Percentiles rank a stretch among this genome's conserved stretches.
These are phyloP conservation scores for Claviceps citrina DNA, from an alignment of 2,329 filamentous ascomycete genomes.

Conservation along the genomic window DNA sequence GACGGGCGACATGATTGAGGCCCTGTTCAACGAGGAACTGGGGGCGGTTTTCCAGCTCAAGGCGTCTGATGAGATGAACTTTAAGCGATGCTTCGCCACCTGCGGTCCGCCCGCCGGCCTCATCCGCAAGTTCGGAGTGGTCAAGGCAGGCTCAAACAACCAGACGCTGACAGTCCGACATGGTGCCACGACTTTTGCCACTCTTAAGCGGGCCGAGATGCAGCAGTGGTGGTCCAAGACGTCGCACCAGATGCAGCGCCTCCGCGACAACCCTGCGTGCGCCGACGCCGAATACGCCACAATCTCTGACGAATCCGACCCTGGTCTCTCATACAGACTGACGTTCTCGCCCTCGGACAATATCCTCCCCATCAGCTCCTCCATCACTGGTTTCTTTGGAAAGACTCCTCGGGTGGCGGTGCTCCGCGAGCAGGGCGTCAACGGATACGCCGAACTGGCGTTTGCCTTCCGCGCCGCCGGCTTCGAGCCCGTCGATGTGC, in stretches of 20 bases:
- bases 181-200: constrained; percentile 51
- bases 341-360: constrained; percentile 67
- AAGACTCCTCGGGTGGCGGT: constrained; percentile 67
- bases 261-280: constrained; percentile 75
- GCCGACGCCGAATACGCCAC: constrained; percentile 70
- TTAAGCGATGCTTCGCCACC: constrained; percentile 80
- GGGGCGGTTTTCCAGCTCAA: constrained; percentile 92
- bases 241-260: constrained; percentile 78
- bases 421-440: constrained; percentile 86
- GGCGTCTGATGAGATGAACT: constrained; percentile 67
- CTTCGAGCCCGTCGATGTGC: constrained; percentile 82
- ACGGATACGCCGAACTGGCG: constrained; percentile 94
- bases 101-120: constrained; percentile 70
- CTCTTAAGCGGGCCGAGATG: constrained; percentile 53
- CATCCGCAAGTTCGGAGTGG: constrained; percentile 69
- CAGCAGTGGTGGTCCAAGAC: constrained; percentile 83
- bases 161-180: constrained; percentile 67
- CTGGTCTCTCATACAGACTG: constrained; percentile 72
- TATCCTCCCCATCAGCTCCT: constrained; percentile 44
- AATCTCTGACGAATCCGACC: constrained; percentile 60
- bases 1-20: constrained; percentile 50
- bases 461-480: constrained; percentile 86
- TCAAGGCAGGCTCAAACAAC: constrained; percentile 53
- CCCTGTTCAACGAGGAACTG: constrained; percentile 90
- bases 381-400: constrained; percentile 36